Percentiles rank a stretch among this genome's conserved stretches.
Conservation (phyloP, 768 basidiomycete genomes). For the Tylopilus rubrobrunneus region DNA sequence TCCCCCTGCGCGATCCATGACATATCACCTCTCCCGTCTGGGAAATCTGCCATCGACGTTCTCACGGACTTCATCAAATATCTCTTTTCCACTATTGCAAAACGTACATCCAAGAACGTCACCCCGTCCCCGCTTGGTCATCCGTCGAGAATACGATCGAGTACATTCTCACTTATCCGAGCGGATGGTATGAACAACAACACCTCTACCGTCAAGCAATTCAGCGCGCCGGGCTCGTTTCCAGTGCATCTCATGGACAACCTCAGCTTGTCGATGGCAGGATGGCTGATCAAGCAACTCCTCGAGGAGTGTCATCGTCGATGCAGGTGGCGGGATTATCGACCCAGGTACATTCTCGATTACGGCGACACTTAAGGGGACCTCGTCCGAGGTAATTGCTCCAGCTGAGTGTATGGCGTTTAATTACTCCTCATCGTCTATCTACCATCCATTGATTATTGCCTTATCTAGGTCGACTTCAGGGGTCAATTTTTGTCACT, state of each 20-base stretch:
- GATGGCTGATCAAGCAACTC: neutral
- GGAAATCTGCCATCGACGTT: neutral
- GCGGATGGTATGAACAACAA: constrained; percentile 10
- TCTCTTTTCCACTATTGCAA: neutral
- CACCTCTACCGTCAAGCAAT: constrained; percentile 14
- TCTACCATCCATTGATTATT: neutral
- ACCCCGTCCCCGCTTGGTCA: neutral
- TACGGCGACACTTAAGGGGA: neutral
- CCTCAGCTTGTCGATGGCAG: neutral
- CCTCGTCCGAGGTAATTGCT: neutral
- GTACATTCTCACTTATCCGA: constrained; percentile 19
- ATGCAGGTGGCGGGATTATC: neutral
- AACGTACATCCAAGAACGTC: neutral
- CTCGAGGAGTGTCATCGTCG: neutral
- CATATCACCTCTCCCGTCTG: neutral
- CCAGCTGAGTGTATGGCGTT: neutral
- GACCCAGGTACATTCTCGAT: neutral
- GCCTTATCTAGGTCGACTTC: neutral
- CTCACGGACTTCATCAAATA: neutral
- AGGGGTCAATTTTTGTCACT: neutral
- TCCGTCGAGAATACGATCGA: neutral
- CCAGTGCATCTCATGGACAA: constrained; percentile 4
- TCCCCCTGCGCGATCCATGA: neutral
- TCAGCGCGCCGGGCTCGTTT: constrained; percentile 17
- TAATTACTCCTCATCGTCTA: neutral